A percentile compares a stretch with the other conserved stretches of the same genome.
phyloP scores from a whole-genome alignment of 495 filamentous ascomycete genomes.

The Penicillium canariense region DNA sequence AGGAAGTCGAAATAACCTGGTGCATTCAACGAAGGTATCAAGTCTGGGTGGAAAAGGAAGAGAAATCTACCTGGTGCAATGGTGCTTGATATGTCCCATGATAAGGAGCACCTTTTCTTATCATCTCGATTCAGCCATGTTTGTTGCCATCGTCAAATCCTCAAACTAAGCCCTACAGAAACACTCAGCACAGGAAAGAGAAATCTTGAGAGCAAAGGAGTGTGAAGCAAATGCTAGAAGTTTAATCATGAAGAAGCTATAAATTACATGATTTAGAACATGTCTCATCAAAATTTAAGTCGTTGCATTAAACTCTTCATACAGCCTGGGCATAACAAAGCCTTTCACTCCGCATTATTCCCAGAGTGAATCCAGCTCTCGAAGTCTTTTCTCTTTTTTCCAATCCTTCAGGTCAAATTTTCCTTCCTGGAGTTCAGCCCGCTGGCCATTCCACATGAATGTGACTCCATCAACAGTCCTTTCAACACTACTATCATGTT shows the following conservation, averaged over 20 bases:
- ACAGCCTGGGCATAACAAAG: background rate
- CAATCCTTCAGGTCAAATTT: conserved; percentile 16
- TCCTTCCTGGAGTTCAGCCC: conserved; percentile 8
- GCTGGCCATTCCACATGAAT: conserved; percentile 18
- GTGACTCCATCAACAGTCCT: conserved; percentile 9
- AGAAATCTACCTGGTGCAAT: background rate
- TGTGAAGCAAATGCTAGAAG: background rate
- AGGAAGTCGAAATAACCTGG: too few species aligned
- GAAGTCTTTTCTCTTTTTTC: conserved; percentile 10
- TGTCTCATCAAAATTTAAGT: background rate
- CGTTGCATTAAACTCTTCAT: background rate
- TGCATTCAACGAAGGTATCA: too few species aligned
- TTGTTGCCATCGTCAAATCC: background rate
- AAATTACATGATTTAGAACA: too few species aligned
- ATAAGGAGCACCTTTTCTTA: background rate
- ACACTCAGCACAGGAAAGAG: background rate
- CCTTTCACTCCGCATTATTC: background rate
- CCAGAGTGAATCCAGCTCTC: background rate
- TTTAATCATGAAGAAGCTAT: background rate
- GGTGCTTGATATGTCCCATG: background rate
- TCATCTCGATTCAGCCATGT: background rate
- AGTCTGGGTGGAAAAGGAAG: too few species aligned
- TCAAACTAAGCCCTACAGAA: too few species aligned
- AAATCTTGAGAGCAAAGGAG: background rate
- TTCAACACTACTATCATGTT: conserved; percentile 3